Base-by-base conservation (phyloP, 768 basidiomycete species). In the Termitomyces bulborhizus region DNA sequence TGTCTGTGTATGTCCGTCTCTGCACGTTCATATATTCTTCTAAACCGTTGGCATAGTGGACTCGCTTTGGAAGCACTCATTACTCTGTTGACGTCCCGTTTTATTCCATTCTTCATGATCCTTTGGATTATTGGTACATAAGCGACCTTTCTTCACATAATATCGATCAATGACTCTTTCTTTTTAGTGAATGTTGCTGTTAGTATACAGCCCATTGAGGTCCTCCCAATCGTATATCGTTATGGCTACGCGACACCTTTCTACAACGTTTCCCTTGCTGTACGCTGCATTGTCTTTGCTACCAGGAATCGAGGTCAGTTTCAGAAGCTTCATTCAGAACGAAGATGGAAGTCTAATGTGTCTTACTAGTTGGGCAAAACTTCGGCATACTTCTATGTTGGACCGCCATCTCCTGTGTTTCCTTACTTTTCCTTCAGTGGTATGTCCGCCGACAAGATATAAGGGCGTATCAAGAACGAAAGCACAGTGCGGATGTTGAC, bases 161-260 rank as follows among this genome's bases (percentile, higher is more conserved):
- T 18, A 29, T 11, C 8, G 16, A 12, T 16, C 18, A 29, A 40
- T 26, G 1, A 27, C 1, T 26, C 21, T 7, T 26, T 26, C 21
- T 7, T 26, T 18, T 4, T 12, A 86, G 83, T 68, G 21, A 86
- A 87, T 60, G 82, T 85, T 29, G 80, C 85, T 0, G 83, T 87
- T 8, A 76, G 76, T 37, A 68, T 76, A 45, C 77, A 75, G 62
- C 87, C 88, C 0, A 75, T 87, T 41, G 77, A 81, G 49, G 66
- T 81, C 1, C 69, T 87, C 1, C 85, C 86, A 0, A 60, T 60
- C 39, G 57, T 88, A 55, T 88, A 76, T 68, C 76, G 74, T 46
- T 88, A 88, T 56, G 89, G 86, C 1, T 86, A 82, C 59, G 86
- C 80, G 0, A 75, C 74, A 59, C 88, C 88, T 1, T 88, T 90